Evolutionary conservation across 108 stramenopile species (phyloP), one percentile per base, ranked within the genome.

Genomic region (Conticribra guillardii): DNA sequence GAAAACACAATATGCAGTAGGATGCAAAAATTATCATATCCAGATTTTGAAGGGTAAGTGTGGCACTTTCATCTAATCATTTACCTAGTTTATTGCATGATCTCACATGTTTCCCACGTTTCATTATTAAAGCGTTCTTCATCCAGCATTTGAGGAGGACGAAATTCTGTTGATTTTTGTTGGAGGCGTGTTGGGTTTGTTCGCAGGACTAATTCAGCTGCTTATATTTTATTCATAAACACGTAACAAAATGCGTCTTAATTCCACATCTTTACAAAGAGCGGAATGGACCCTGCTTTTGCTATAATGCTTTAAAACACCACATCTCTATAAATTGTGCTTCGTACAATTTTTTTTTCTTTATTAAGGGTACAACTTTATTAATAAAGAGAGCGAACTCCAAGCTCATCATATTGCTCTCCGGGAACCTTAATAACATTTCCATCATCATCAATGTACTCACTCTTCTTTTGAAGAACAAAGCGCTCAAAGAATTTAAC

Each of bases 81-180:
- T 8, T 21, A 27, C 55, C 11, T 7, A 58, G 17, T 54, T 21
- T 52, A n/a, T 5, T 45, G 37, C 16, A 55, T 26, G 23, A 27
- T 18, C 55, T 58, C 17, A 18, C 28, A n/a, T 4, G 0, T 2
- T 27, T 60, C 80, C 66, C 54, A n/a, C n/a, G n/a, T n/a, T 55
- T 85, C 18, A 29, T 24, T 26, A 80, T 5, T 27, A 9, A 31
- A 31, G 69, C 23, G 73, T 97, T 15, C 72, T 97, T 27, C 97
- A 96, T 59, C 96, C 97, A 16, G 93, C 94, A 32, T 97, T 97
- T 76, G 89, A 97, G 77, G 94, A 94, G 68, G 97, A 97, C 67
- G 97, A 97, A 85, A 86, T 88, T 30, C 86, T 93, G 54, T 83
- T 97, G 24, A 96, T 97, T 67, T 56, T 93, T 5, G 89, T 94